A percentile compares a stretch with the other conserved stretches of the same genome.
These are phyloP conservation scores for Colletotrichum phormii DNA, from an alignment of 2,329 filamentous ascomycete genomes.

Conservation along the genomic window DNA sequence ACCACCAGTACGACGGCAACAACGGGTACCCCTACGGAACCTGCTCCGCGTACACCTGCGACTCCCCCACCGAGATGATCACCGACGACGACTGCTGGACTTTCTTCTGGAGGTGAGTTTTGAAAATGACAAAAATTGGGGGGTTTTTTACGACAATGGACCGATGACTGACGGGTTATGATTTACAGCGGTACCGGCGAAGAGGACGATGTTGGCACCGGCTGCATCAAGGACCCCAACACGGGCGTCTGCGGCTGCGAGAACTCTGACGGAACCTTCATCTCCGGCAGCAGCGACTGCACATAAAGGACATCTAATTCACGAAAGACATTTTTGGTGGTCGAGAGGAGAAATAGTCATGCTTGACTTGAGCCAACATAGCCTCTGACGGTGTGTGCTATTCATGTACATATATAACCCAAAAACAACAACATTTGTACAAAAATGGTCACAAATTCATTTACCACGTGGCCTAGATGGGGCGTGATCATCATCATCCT, in stretches of 20 bases:
- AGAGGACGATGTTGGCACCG: constrained; percentile 8
- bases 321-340: neutral
- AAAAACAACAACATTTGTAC: neutral
- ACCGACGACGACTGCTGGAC: constrained; percentile 32
- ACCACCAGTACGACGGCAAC: constrained; percentile 30
- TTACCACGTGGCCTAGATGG: neutral
- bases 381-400: neutral
- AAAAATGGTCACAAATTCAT: neutral
- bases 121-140: no score
- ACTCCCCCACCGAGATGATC: constrained; percentile 23
- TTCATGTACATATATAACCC: neutral
- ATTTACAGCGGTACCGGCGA: constrained; percentile 9
- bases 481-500: neutral
- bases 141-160: no score
- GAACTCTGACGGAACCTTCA: constrained; percentile 32
- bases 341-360: no score
- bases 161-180: neutral
- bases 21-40: constrained; percentile 31
- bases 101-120: constrained; percentile 35
- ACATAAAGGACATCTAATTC: neutral
- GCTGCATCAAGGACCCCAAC: constrained; percentile 32
- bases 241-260: constrained; percentile 33
- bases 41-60: constrained; percentile 32
- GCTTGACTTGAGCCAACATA: neutral
- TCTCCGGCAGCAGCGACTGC: constrained; percentile 27